A percentile compares a stretch with the other conserved stretches of the same genome.
These are phyloP conservation scores for Biscogniauxia marginata DNA, from an alignment of 2,329 filamentous ascomycete species.

Conservation along the genomic window DNA sequence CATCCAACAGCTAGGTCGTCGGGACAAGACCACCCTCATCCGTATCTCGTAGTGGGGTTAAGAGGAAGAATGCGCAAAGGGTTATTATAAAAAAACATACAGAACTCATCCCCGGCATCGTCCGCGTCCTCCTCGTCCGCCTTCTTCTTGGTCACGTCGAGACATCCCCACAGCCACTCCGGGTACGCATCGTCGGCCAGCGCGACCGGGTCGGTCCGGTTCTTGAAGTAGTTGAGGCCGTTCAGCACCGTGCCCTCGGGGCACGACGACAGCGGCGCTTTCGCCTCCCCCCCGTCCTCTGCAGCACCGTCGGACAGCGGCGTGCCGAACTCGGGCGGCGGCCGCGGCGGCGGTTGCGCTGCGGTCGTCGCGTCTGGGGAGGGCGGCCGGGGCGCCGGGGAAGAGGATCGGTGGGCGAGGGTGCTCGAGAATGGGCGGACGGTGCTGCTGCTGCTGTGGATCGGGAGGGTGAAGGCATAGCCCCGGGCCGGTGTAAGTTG, in stretches of 20 bases:
- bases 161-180: conserved; percentile 73
- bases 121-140: conserved; percentile 46
- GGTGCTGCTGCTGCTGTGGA: conserved; percentile 18
- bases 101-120: conserved; percentile 72
- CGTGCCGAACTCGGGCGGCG: conserved; percentile 27
- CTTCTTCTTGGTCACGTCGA: conserved; percentile 60
- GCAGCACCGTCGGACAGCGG: conserved; percentile 24
- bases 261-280: conserved; percentile 48
- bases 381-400: conserved; percentile 35
- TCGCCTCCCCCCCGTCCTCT: conserved; percentile 15
- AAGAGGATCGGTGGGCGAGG: conserved; percentile 32
- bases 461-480: conserved; percentile 17
- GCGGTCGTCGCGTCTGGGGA: conserved; percentile 31
- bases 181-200: conserved; percentile 75
- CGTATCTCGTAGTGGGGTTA: too few species aligned
- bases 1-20: too few species aligned
- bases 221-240: conserved; percentile 77
- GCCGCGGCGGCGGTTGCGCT: conserved; percentile 19
- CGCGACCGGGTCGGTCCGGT: conserved; percentile 69
- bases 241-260: conserved; percentile 67
- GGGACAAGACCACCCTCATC: too few species aligned
- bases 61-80: too few species aligned
- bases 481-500: conserved; percentile 14
- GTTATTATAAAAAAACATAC: conserved; percentile 56
- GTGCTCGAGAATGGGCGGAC: conserved; percentile 41